A percentile compares a stretch with the other conserved stretches of the same genome.
Conservation (phyloP, 1,284 basidiomycete species). For the Chondrostereum purpureum region DNA sequence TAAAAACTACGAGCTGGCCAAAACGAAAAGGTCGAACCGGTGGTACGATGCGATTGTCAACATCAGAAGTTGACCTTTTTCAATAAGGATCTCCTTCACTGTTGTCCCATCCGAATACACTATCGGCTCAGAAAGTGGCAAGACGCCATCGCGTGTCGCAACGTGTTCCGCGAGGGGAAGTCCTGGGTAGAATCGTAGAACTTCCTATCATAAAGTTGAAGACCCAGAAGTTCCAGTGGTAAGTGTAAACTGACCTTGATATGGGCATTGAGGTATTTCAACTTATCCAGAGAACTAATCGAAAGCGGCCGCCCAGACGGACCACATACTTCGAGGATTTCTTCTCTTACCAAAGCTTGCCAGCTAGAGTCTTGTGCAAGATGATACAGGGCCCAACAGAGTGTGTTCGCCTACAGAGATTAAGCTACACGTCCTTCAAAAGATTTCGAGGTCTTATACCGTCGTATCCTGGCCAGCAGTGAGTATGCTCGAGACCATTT, state of each 20-base stretch:
- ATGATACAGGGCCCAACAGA: background rate
- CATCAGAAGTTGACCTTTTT: background rate
- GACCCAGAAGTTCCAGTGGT: background rate
- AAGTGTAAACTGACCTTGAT: background rate
- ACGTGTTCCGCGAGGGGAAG: background rate
- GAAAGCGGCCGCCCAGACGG: background rate
- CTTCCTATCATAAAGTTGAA: background rate
- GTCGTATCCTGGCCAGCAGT: background rate
- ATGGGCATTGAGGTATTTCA: background rate
- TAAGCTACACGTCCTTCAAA: background rate
- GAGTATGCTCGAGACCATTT: background rate
- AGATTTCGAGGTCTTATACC: background rate
- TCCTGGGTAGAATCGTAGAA: background rate
- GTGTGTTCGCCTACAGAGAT: background rate
- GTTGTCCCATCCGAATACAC: background rate
- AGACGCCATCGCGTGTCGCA: background rate
- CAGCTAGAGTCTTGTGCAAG: background rate
- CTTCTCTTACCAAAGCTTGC: background rate
- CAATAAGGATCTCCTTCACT: background rate
- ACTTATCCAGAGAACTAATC: background rate
- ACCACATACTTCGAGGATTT: background rate
- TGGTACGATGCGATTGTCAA: background rate
- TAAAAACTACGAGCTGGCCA: background rate
- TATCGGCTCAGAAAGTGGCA: background rate
- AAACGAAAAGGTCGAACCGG: background rate